Conservation (phyloP, 2,329 filamentous ascomycete species). For the Nothophaeocryptopus gaeumannii region DNA sequence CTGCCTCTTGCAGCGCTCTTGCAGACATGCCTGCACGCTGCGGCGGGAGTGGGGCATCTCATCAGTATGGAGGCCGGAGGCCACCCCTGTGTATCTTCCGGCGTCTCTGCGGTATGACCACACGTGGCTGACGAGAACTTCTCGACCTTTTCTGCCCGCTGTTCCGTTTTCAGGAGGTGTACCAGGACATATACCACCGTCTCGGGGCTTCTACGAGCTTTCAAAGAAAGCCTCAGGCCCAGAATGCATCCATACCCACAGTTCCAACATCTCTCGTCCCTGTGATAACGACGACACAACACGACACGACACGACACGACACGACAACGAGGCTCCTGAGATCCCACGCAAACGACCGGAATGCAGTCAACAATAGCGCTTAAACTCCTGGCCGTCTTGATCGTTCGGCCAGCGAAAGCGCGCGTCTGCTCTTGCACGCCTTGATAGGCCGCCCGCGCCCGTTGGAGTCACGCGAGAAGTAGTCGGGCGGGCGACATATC, state of each 20-base stretch:
- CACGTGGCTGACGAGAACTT: neutral
- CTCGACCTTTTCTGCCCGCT: neutral
- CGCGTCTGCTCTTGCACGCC: conserved; percentile 1
- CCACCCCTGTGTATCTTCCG: conserved; percentile 1
- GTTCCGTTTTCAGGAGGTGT: neutral
- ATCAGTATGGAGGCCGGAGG: conserved; percentile 2
- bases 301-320: too few relatives aligned
- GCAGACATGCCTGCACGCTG: neutral
- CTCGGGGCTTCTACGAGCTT: neutral
- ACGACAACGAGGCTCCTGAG: neutral
- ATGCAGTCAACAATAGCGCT: neutral
- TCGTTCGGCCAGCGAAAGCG: conserved; percentile 7
- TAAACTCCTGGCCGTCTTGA: neutral
- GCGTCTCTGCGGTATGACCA: conserved; percentile 2
- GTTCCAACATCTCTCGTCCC: neutral
- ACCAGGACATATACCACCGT: neutral
- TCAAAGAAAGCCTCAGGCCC: neutral
- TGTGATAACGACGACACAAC: neutral
- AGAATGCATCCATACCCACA: neutral
- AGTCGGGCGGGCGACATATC: conserved; percentile 2
- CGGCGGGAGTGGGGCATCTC: neutral
- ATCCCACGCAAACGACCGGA: neutral
- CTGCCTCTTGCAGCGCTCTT: neutral
- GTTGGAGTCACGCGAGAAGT: conserved; percentile 1
- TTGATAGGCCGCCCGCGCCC: conserved; percentile 6